Evolutionary conservation across 805 yeast genomes (phyloP).

Genomic region (Metschnikowia lochheadii): DNA sequence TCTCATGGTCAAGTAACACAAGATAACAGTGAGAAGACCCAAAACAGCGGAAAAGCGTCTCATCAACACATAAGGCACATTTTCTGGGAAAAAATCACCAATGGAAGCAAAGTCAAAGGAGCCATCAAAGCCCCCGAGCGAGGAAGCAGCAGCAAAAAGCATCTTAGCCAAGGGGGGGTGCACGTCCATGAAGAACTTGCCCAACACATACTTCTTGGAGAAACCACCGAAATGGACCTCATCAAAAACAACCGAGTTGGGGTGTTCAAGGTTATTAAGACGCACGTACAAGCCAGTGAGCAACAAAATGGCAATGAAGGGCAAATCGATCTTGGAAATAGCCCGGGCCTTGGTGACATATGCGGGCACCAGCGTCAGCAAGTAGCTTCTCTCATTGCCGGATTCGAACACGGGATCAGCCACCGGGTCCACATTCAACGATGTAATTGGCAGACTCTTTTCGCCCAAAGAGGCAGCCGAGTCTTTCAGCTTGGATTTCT

Average conservation of each 20-base stretch:
- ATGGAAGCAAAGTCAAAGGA: slow-evolving; percentile 63
- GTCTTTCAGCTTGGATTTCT: slow-evolving; percentile 12
- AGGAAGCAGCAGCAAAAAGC: slow-evolving; percentile 68
- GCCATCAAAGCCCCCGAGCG: slow-evolving; percentile 68
- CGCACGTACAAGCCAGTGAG: slow-evolving; percentile 57
- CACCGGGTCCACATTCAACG: slow-evolving; percentile 39
- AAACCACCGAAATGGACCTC: slow-evolving; percentile 98
- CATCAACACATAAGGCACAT: slow-evolving; percentile 65
- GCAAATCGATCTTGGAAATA: slow-evolving; percentile 21
- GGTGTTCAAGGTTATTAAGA: slow-evolving; percentile 55
- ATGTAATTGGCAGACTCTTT: neutral
- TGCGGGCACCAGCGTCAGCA: slow-evolving; percentile 49
- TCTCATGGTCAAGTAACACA: slow-evolving; percentile 65
- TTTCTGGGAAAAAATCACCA: slow-evolving; percentile 57
- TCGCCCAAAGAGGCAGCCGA: neutral
- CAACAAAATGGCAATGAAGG: slow-evolving; percentile 35
- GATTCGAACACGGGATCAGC: slow-evolving; percentile 32
- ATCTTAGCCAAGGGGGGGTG: slow-evolving; percentile 80
- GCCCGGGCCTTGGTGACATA: slow-evolving; percentile 24
- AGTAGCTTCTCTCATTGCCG: slow-evolving; percentile 53
- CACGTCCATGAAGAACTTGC: slow-evolving; percentile 65
- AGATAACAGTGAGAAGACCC: slow-evolving; percentile 64
- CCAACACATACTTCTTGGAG: slow-evolving; percentile 72
- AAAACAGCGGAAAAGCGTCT: slow-evolving; percentile 63
- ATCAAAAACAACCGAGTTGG: slow-evolving; percentile 83